Evolutionary conservation across 208 protist species (phyloP).

Genomic region (Wallacemonas collosoma): DNA sequence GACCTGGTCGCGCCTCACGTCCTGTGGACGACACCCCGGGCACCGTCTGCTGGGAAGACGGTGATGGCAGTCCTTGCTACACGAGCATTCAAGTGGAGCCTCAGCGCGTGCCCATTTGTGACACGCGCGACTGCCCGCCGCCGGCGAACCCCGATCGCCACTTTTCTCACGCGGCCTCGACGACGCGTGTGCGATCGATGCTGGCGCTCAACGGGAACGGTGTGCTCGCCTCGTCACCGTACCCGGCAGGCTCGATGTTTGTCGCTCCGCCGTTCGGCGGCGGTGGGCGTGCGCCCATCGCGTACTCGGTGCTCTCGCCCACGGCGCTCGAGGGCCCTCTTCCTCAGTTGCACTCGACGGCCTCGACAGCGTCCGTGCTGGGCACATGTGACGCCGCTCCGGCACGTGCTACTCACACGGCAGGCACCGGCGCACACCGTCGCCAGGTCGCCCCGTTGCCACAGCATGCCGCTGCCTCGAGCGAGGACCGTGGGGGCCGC

Average conservation of each 20-base stretch:
- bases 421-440: too few species aligned
- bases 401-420: too few species aligned
- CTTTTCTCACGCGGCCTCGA: neutral
- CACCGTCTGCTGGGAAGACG: conserved; percentile 4
- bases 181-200: conserved; percentile 1
- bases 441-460: too few species aligned
- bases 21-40: neutral
- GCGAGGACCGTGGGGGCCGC: neutral
- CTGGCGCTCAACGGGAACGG: neutral
- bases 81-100: conserved; percentile 10
- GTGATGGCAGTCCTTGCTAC: conserved; percentile 8
- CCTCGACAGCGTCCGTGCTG: neutral
- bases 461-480: neutral
- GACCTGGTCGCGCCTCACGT: too few species aligned
- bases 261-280: neutral
- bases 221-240: neutral
- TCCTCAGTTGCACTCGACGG: conserved; percentile 3
- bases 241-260: neutral
- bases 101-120: conserved; percentile 2
- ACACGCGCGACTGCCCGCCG: conserved; percentile 14
- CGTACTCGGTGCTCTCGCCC: conserved; percentile 7
- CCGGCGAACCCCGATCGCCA: conserved; percentile 7
- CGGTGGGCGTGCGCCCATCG: neutral
- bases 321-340: neutral
- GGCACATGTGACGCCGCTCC: neutral